Conservation (phyloP, 2,329 filamentous ascomycete species). For the Curvularia verruculosa region DNA sequence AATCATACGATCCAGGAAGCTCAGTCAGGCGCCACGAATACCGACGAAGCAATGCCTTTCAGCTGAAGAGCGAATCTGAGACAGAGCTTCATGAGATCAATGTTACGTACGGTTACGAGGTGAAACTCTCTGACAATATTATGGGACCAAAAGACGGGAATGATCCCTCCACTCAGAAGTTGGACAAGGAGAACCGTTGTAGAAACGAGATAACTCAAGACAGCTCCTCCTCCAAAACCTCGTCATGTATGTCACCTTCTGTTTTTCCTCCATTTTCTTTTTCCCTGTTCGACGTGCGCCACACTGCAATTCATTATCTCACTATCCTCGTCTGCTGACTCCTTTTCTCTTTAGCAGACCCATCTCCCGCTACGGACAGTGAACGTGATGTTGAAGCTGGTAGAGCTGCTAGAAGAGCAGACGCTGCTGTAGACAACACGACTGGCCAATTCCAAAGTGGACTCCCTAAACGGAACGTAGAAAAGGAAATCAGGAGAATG, state of each 20-base stretch:
- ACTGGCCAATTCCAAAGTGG: background rate
- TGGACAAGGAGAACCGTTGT: background rate
- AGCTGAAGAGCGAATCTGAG: constrained; percentile 5
- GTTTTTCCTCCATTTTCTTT: background rate
- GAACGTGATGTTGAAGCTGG: background rate
- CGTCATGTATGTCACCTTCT: constrained; percentile 1
- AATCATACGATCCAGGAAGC: constrained; percentile 3
- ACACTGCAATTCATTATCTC: no score
- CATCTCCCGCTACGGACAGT: background rate
- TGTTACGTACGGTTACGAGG: constrained; percentile 8
- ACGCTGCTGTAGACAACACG: background rate
- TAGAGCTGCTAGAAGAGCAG: background rate
- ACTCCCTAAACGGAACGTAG: constrained; percentile 6
- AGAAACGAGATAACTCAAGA: background rate
- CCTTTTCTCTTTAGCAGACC: background rate
- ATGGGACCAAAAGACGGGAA: background rate
- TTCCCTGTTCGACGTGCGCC: no score
- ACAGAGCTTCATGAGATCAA: constrained; percentile 11
- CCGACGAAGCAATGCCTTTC: background rate
- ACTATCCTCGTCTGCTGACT: background rate
- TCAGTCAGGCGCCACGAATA: constrained; percentile 1
- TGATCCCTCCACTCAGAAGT: background rate
- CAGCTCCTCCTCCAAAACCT: background rate
- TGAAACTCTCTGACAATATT: constrained; percentile 16
- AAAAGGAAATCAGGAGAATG: constrained; percentile 36